A percentile compares a stretch with the other conserved stretches of the same genome.
phyloP scores from a whole-genome alignment of 768 basidiomycete species.

The Calocera cornea region DNA sequence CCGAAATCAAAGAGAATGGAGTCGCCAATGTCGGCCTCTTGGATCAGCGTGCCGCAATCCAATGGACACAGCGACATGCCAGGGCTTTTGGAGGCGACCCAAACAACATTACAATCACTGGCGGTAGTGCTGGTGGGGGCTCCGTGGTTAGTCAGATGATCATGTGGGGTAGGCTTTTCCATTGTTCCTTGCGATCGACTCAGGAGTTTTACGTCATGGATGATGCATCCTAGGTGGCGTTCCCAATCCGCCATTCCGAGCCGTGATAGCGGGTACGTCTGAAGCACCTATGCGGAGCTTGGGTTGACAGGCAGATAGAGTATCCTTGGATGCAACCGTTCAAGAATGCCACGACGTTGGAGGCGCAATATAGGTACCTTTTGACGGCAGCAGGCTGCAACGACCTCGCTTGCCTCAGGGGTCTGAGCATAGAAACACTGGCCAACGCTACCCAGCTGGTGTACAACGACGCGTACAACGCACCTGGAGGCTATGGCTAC shows the following conservation, averaged over 20 bases:
- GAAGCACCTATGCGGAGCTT: neutral
- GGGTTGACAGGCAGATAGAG: neutral
- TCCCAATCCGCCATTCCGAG: constrained; percentile 13
- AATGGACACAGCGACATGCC: constrained; percentile 15
- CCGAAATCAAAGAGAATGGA: constrained; percentile 9
- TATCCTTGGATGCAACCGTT: neutral
- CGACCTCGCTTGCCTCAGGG: neutral
- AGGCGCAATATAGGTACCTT: neutral
- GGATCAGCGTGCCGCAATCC: constrained; percentile 15
- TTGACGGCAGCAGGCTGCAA: neutral
- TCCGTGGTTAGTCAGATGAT: neutral
- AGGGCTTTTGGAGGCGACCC: constrained; percentile 14
- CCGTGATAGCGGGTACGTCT: constrained; percentile 1
- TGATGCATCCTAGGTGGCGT: constrained; percentile 4
- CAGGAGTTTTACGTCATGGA: constrained; percentile 13
- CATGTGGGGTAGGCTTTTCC: constrained; percentile 10
- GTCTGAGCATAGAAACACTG: neutral
- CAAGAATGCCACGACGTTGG: neutral
- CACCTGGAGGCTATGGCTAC: neutral
- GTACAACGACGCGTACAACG: neutral
- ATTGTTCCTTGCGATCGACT: constrained; percentile 12
- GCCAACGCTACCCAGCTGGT: neutral
- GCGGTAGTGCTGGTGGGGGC: neutral
- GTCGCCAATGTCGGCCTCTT: constrained; percentile 15
- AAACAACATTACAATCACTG: constrained; percentile 13